Evolutionary conservation across 495 filamentous ascomycete genomes (phyloP).

Genomic region (Cudoniella acicularis): DNA sequence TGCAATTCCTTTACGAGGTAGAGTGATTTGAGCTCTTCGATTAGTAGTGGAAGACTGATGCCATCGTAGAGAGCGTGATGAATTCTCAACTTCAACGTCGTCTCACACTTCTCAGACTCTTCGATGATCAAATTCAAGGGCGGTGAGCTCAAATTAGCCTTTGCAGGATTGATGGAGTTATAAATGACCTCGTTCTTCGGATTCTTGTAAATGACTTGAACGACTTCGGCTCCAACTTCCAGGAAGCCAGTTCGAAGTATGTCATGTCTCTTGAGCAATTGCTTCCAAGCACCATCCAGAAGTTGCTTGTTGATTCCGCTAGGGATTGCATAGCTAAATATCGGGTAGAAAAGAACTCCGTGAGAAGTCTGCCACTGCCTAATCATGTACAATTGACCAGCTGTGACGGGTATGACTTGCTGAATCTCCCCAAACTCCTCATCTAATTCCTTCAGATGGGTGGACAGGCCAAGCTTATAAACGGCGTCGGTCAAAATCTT

Average conservation of each 20-base stretch:
- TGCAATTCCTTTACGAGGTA: conserved; percentile 24
- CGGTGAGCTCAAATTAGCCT: conserved; percentile 18
- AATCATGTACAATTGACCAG: conserved; percentile 61
- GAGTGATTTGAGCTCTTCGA: conserved; percentile 39
- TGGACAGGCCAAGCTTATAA: conserved; percentile 24
- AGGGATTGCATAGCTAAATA: conserved; percentile 44
- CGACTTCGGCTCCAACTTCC: conserved; percentile 4
- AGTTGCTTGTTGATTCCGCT: conserved; percentile 31
- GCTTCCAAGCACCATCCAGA: conserved; percentile 49
- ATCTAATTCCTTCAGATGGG: conserved; percentile 18
- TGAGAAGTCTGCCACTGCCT: conserved; percentile 50
- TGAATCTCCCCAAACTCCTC: conserved; percentile 40
- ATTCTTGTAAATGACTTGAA: conserved; percentile 36
- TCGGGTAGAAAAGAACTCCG: conserved; percentile 51
- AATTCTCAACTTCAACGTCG: conserved; percentile 34
- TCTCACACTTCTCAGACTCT: conserved; percentile 11
- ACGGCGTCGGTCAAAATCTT: conserved; percentile 32
- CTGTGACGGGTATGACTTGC: conserved; percentile 47
- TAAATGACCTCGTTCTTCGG: conserved; percentile 16
- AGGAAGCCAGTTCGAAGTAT: conserved; percentile 49
- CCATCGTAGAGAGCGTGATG: conserved; percentile 62
- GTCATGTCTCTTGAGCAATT: conserved; percentile 40
- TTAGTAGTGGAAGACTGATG: conserved; percentile 47
- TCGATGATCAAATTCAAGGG: conserved; percentile 21
- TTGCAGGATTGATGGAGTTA: conserved; percentile 12